Evolutionary conservation across 2,329 filamentous ascomycete species (phyloP), one percentile per base, ranked within the genome.

Genomic region (Nemania sp.): DNA sequence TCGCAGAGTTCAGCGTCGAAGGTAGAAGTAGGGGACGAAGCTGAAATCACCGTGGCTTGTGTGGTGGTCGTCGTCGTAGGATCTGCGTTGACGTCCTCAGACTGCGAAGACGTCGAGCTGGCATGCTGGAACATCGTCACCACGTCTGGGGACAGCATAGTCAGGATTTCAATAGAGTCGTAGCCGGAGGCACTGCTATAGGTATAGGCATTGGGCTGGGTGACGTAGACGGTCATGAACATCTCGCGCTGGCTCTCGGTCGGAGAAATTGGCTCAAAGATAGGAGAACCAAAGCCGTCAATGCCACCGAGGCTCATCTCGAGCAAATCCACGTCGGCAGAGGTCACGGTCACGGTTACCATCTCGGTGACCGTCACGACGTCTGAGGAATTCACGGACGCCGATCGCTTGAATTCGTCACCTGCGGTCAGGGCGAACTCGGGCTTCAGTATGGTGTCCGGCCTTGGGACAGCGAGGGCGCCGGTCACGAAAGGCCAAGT

Each of bases 1-100:
- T 67, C 61, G 56, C 67, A 70, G n/a, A 52, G 8, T 19, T 20
- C 22, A 20, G 12, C 14, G 34, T 45, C 7, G 44, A 41, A 33
- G 22, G 9, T 40, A 34, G 56, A 49, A 12, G 49, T 46, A 5
- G 47, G 30, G 4, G 19, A n/a, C 2, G 39, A 49, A 33, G 34
- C 23, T 19, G 48, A 23, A 23, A 30, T 22, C 24, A 15, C 19
- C 14, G 43, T 23, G 11, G 51, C 55, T 43, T 37, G 42, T 2
- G 45, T 52, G 14, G 39, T 24, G 20, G 49, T 43, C 15, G 51
- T 49, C 9, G 44, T 52, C 6, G 5, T 19, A 15, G 24, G 17
- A 12, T 15, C 42, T n/a, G 22, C 28, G 30, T 17, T 20, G 8
- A 24, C 34, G 23, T 14, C 6, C 3, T 17, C 31, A 34, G 7